Conservation (phyloP, 139 green algal species). For the Picochlorum sp. region DNA sequence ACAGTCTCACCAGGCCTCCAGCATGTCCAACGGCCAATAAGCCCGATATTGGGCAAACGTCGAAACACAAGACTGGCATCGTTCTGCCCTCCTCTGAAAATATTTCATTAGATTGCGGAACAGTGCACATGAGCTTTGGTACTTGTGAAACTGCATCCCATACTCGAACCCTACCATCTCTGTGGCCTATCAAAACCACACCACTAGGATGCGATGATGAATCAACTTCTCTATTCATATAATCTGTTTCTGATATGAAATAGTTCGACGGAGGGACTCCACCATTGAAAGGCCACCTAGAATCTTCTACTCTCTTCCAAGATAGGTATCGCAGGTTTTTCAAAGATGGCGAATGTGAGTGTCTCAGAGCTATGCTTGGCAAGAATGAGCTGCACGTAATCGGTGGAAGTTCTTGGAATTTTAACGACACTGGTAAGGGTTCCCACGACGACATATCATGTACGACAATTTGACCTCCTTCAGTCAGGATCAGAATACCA, state of each 20-base stretch:
- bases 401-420: constrained; percentile 42
- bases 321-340: background rate
- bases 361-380: background rate
- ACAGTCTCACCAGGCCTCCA: constrained; percentile 35
- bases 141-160: constrained; percentile 35
- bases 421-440: constrained; percentile 40
- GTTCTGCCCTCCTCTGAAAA: constrained; percentile 19
- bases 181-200: constrained; percentile 35
- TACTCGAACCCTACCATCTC: constrained; percentile 39
- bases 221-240: background rate
- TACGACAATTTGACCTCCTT: constrained; percentile 61
- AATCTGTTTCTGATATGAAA: background rate
- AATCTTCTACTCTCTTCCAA: background rate
- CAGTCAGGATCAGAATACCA: constrained; percentile 56
- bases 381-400: constrained; percentile 23
- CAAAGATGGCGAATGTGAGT: background rate
- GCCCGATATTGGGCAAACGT: constrained; percentile 31
- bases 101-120: constrained; percentile 20
- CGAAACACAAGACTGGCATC: constrained; percentile 25
- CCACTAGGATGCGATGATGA: constrained; percentile 17
- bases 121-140: constrained; percentile 26
- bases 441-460: constrained; percentile 40
- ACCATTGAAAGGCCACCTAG: constrained; percentile 26
- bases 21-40: constrained; percentile 34
- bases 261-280: constrained; percentile 8